These are phyloP conservation scores for Bretschneidera sinensis DNA, from an alignment of 345 rosid genomes.

Conservation along the genomic window DNA sequence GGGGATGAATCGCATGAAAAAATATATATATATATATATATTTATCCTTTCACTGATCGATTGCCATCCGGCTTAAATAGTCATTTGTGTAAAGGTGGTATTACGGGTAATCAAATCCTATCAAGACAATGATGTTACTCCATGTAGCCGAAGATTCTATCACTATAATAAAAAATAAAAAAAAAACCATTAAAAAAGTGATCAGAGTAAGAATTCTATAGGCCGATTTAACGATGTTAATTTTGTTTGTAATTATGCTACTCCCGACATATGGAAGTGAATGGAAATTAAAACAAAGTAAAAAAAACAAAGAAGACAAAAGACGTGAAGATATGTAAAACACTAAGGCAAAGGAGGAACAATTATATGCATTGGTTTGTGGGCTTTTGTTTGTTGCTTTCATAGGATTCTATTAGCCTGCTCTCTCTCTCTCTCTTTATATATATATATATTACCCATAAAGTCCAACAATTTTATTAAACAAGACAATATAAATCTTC, in stretches of 20 bases:
- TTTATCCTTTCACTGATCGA: too few species aligned
- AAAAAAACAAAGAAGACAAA: conserved; percentile 1
- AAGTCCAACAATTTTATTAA: too few species aligned
- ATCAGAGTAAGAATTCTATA: not conserved
- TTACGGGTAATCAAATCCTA: not conserved
- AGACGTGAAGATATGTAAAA: not conserved
- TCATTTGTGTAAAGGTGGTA: not conserved
- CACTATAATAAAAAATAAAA: not conserved
- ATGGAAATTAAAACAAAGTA: not conserved
- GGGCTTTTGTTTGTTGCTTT: conserved; percentile 7
- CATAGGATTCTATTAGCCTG: conserved; percentile 30
- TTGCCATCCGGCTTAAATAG: too few species aligned
- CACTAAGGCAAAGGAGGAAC: not conserved
- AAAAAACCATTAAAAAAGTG: not conserved
- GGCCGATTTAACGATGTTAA: not conserved
- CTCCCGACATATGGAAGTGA: conserved; percentile 5
- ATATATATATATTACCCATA: not conserved
- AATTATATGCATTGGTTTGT: conserved; percentile 4
- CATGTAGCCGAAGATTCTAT: conserved; percentile 16
- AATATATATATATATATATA: too few species aligned
- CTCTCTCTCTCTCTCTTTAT: conserved; percentile 3
- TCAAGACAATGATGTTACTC: conserved; percentile 7
- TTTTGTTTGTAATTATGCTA: not conserved
- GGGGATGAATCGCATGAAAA: too few species aligned
- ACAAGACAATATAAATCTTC: too few species aligned